Conservation (phyloP, 1,284 basidiomycete genomes). For the Sporisorium scitamineum region DNA sequence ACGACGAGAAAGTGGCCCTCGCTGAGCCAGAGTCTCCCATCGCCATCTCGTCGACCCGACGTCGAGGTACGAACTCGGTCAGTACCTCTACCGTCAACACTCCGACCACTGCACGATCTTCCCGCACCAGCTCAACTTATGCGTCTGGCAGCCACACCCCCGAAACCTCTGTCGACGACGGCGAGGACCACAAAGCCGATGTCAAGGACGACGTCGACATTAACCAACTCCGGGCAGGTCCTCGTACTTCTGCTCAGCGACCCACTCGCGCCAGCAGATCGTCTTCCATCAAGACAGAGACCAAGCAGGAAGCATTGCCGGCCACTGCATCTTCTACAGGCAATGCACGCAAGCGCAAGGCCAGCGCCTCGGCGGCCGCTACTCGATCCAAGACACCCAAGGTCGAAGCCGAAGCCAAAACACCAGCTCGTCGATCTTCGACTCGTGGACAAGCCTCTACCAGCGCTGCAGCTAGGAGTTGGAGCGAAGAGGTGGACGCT, state of each 20-base stretch:
- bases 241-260: conserved; percentile 1
- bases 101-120: conserved; percentile 34
- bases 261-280: conserved; percentile 18
- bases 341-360: conserved; percentile 31
- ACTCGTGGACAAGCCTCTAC: conserved; percentile 13
- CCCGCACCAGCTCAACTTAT: conserved; percentile 35
- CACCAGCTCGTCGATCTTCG: conserved; percentile 1
- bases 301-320: conserved; percentile 4
- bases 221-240: conserved; percentile 7
- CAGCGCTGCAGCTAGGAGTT: conserved; percentile 9
- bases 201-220: not conserved
- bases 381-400: conserved; percentile 10
- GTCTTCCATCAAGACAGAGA: conserved; percentile 17
- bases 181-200: conserved; percentile 23
- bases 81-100: conserved; percentile 29
- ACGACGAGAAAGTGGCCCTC: conserved; percentile 15
- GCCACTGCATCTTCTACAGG: not conserved
- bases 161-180: conserved; percentile 46
- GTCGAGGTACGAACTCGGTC: conserved; percentile 25
- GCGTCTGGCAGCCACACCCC: conserved; percentile 52
- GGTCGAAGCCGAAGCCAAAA: conserved; percentile 8
- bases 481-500: conserved; percentile 24
- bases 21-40: conserved; percentile 3
- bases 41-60: conserved; percentile 1
- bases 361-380: not conserved